Conservation (phyloP, 1,284 basidiomycete genomes). For the Ganoderma sinense region DNA sequence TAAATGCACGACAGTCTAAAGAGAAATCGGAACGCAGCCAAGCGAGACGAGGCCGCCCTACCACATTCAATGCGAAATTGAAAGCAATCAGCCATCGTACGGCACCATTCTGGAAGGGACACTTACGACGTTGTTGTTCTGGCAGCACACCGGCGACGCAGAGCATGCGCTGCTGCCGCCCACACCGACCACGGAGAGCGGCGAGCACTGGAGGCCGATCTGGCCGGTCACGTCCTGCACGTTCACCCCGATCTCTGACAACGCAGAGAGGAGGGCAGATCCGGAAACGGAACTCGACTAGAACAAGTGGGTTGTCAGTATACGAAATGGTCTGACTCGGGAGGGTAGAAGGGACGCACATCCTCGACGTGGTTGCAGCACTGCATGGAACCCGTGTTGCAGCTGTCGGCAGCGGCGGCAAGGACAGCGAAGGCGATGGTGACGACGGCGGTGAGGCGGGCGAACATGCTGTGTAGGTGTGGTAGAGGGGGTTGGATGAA, state of each 20-base stretch:
- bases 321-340: too few relatives aligned
- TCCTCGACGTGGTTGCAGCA: constrained; percentile 29
- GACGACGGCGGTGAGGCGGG: constrained; percentile 17
- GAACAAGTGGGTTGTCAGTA: background rate
- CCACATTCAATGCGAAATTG: background rate
- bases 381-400: constrained; percentile 30
- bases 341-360: constrained; percentile 12
- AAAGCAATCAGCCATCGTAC: background rate
- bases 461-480: constrained; percentile 13
- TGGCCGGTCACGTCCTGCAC: constrained; percentile 19
- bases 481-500: background rate
- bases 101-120: too few relatives aligned
- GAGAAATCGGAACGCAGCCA: background rate
- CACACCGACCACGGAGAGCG: constrained; percentile 25
- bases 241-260: constrained; percentile 15
- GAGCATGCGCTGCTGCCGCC: constrained; percentile 20
- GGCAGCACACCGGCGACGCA: constrained; percentile 27
- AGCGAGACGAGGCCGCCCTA: background rate
- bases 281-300: constrained; percentile 23
- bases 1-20: background rate
- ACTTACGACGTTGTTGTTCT: constrained; percentile 27
- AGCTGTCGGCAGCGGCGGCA: constrained; percentile 22
- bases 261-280: constrained; percentile 12
- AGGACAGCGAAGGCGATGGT: constrained; percentile 17
- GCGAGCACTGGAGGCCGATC: constrained; percentile 27